phyloP scores from a whole-genome alignment of 2,329 filamentous ascomycete genomes.

The Pseudogymnoascus sp. region DNA sequence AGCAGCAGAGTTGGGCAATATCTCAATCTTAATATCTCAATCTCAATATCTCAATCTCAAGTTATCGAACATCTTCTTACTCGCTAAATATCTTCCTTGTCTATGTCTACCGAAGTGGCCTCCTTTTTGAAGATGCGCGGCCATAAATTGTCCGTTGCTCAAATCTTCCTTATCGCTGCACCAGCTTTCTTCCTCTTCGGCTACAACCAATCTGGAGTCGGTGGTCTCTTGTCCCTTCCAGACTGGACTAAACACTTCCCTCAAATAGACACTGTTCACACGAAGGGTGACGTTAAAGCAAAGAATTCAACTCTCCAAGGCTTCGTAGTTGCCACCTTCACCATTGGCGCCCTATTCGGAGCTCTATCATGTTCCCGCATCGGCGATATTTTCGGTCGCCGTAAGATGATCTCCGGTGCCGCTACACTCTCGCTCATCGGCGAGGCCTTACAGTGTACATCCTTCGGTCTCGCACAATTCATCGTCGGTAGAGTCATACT shows the following conservation, averaged over 20 bases:
- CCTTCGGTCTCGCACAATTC: conserved; percentile 33
- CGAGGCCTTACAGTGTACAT: conserved; percentile 10
- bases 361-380: conserved; percentile 14
- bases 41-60: neutral
- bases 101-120: neutral
- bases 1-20: neutral
- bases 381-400: conserved; percentile 17
- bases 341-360: conserved; percentile 34
- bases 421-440: conserved; percentile 13
- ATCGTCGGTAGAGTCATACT: conserved; percentile 20
- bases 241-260: conserved; percentile 30
- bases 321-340: conserved; percentile 31
- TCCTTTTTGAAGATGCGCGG: conserved; percentile 10
- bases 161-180: conserved; percentile 35
- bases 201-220: conserved; percentile 35
- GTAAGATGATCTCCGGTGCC: conserved; percentile 15
- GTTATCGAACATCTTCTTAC: neutral
- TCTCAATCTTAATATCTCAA: neutral
- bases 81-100: neutral
- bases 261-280: conserved; percentile 32
- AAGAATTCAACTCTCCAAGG: conserved; percentile 31
- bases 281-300: conserved; percentile 24
- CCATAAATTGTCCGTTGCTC: conserved; percentile 19
- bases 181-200: conserved; percentile 37
- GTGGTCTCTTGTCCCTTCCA: conserved; percentile 27